Percentiles rank a stretch among this genome's conserved stretches.
Evolutionary conservation across 306 rosid genomes (phyloP).

Genomic region (Vachellia pachyceras): DNA sequence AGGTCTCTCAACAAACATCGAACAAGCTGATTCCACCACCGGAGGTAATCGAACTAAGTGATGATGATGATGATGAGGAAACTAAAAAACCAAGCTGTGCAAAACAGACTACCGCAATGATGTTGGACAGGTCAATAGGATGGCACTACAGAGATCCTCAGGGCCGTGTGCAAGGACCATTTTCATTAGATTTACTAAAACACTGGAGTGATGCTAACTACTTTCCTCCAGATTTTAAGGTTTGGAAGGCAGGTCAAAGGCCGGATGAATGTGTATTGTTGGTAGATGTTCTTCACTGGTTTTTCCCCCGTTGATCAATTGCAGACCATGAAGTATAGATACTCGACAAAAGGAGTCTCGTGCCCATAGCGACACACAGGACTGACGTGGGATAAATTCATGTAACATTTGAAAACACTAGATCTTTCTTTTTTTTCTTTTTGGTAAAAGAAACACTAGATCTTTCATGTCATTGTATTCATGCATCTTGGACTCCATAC

Average conservation of each 20-base stretch:
- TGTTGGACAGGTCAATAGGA: slow-evolving; percentile 30
- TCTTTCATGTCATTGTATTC: background rate
- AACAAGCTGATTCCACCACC: slow-evolving; percentile 37
- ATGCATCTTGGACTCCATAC: background rate
- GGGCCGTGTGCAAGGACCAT: slow-evolving; percentile 80
- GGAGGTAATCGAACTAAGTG: slow-evolving; percentile 61
- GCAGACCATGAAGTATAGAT: background rate
- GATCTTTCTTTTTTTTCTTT: too few relatives aligned
- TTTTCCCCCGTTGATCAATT: slow-evolving; percentile 33
- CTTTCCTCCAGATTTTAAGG: slow-evolving; percentile 73
- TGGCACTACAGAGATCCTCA: slow-evolving; percentile 85
- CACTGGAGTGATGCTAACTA: slow-evolving; percentile 73
- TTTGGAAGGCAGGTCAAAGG: slow-evolving; percentile 71
- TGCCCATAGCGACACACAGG: background rate
- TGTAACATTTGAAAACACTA: too few relatives aligned
- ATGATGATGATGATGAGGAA: slow-evolving; percentile 62
- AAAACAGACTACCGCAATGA: slow-evolving; percentile 36
- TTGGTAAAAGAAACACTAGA: too few relatives aligned
- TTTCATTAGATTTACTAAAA: slow-evolving; percentile 56
- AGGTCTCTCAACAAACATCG: slow-evolving; percentile 20
- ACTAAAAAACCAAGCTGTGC: slow-evolving; percentile 31
- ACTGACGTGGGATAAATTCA: background rate
- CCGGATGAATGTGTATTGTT: slow-evolving; percentile 55
- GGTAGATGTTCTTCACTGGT: slow-evolving; percentile 48
- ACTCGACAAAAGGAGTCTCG: background rate